phyloP scores from a whole-genome alignment of 768 basidiomycete genomes.

The Xerocomus brunneocitrinus region DNA sequence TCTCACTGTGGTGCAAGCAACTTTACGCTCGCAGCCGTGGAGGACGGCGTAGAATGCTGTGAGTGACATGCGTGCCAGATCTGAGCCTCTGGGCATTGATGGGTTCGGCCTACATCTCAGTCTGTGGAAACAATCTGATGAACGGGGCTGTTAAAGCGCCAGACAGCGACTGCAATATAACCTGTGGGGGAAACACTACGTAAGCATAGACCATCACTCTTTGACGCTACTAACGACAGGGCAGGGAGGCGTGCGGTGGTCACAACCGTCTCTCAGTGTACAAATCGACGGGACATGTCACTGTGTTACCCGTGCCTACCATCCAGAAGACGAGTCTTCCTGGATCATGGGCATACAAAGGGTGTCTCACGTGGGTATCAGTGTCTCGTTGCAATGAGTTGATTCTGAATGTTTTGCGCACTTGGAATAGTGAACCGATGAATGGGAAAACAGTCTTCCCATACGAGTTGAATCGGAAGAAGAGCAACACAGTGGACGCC shows the following conservation, averaged over 20 bases:
- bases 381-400: not conserved
- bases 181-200: conserved; percentile 66
- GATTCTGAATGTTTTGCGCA: not conserved
- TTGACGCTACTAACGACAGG: conserved; percentile 5
- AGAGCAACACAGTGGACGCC: conserved; percentile 57
- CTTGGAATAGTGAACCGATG: conserved; percentile 41
- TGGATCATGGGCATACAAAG: conserved; percentile 58
- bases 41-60: conserved; percentile 50
- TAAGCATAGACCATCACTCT: conserved; percentile 29
- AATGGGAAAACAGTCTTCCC: conserved; percentile 49
- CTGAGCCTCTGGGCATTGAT: not conserved
- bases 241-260: conserved; percentile 67
- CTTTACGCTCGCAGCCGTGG: conserved; percentile 65
- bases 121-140: conserved; percentile 65
- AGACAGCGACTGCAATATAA: conserved; percentile 61
- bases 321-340: conserved; percentile 54
- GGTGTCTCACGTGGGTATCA: conserved; percentile 57
- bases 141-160: conserved; percentile 51
- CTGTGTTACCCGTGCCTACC: conserved; percentile 47
- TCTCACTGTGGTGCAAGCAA: conserved; percentile 48
- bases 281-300: conserved; percentile 46
- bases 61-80: conserved; percentile 16
- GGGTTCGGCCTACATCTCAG: conserved; percentile 28
- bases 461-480: conserved; percentile 51
- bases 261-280: conserved; percentile 71